Conservation (phyloP, 140 eudicot genomes). For the Erigeron philadelphicus region DNA sequence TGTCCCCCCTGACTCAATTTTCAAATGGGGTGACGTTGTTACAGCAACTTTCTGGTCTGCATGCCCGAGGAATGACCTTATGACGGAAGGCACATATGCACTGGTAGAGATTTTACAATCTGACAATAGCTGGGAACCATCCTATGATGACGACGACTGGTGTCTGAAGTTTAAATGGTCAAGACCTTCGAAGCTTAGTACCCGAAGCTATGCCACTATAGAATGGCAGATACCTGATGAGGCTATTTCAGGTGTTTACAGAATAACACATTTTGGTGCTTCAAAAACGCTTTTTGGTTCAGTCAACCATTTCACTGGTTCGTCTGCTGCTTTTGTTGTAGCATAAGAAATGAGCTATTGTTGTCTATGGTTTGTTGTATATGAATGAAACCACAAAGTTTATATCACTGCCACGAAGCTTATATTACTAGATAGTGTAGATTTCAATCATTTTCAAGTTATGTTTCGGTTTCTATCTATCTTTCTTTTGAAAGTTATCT, state of each 20-base stretch:
- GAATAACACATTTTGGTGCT: conserved; percentile 53
- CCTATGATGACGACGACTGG: conserved; percentile 53
- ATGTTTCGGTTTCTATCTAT: background rate
- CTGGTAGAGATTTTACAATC: conserved; percentile 43
- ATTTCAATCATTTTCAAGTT: background rate
- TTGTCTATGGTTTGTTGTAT: background rate
- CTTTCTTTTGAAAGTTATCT: background rate
- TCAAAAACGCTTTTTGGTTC: conserved; percentile 48
- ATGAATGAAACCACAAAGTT: background rate
- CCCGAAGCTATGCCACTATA: conserved; percentile 45
- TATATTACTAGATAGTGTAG: background rate
- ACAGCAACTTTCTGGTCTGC: conserved; percentile 45
- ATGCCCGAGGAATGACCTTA: conserved; percentile 58
- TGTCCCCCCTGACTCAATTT: conserved; percentile 34
- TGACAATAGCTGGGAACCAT: conserved; percentile 34
- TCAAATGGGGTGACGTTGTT: conserved; percentile 40
- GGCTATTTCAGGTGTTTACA: conserved; percentile 45
- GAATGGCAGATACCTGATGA: conserved; percentile 48
- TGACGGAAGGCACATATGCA: conserved; percentile 58
- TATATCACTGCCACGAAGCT: no score
- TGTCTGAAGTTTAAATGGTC: conserved; percentile 50
- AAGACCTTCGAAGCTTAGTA: conserved; percentile 45
- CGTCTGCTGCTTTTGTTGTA: conserved; percentile 49
- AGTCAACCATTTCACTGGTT: conserved; percentile 41
- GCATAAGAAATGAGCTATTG: background rate